These are phyloP conservation scores for Wickerhamiella bombiphila DNA, from an alignment of 805 yeast species.

Conservation along the genomic window DNA sequence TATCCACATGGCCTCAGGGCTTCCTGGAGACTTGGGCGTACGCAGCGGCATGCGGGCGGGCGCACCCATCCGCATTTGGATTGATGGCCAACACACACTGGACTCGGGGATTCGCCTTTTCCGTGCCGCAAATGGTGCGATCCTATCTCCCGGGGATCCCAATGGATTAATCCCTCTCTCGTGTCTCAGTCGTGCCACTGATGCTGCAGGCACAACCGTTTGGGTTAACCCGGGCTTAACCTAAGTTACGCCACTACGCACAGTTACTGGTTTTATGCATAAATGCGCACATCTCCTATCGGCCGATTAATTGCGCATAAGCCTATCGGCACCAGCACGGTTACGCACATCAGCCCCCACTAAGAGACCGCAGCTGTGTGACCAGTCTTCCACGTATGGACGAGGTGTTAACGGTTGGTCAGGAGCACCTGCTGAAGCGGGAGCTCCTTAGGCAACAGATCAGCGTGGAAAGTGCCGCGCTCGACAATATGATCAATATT, in stretches of 20 bases:
- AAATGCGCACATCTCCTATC: too few species aligned
- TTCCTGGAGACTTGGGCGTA: slow-evolving; percentile 33
- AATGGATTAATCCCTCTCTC: slow-evolving; percentile 36
- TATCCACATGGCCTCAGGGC: slow-evolving; percentile 64
- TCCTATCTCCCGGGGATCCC: slow-evolving; percentile 47
- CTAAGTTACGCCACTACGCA: too few species aligned
- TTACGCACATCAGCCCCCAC: too few species aligned
- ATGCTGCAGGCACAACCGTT: slow-evolving; percentile 15
- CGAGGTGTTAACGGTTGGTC: slow-evolving; percentile 45
- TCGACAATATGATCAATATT: slow-evolving; percentile 49
- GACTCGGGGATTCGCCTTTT: slow-evolving; percentile 36
- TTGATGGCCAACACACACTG: slow-evolving; percentile 40
- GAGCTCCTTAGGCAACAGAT: slow-evolving; percentile 55
- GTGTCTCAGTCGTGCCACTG: slow-evolving; percentile 31
- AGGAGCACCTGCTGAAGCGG: slow-evolving; percentile 80
- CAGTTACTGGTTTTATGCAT: too few species aligned
- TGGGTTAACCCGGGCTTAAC: too few species aligned
- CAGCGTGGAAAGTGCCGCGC: slow-evolving; percentile 41
- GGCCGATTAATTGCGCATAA: too few species aligned
- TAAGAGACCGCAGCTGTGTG: too few species aligned
- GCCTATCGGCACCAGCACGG: too few species aligned
- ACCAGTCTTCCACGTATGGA: too few species aligned
- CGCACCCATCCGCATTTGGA: slow-evolving; percentile 42
- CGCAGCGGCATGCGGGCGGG: slow-evolving; percentile 62
- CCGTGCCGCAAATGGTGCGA: slow-evolving; percentile 60